These are phyloP conservation scores for Salix arbutifolia DNA, from an alignment of 345 rosid genomes.

Conservation along the genomic window DNA sequence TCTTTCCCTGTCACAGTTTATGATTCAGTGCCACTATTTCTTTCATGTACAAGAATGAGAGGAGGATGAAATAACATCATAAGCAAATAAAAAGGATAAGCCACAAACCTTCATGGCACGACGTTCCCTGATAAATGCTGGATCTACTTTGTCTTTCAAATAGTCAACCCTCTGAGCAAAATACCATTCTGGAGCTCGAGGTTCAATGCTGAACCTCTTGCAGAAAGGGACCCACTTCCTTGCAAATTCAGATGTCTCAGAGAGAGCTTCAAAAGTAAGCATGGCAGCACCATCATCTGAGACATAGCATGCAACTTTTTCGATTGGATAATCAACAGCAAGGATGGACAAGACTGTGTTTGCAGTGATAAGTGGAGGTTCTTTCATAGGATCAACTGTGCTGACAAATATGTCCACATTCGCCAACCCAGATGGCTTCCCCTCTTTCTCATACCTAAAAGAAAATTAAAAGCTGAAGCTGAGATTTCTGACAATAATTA, in stretches of 20 bases:
- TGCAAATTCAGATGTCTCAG: slow-evolving; percentile 88
- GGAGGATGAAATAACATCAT: not conserved
- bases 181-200: slow-evolving; percentile 93
- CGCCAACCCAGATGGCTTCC: slow-evolving; percentile 63
- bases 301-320: slow-evolving; percentile 86
- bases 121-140: slow-evolving; percentile 68
- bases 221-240: slow-evolving; percentile 94
- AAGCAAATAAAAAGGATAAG: not conserved
- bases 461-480: not conserved
- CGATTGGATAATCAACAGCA: slow-evolving; percentile 82
- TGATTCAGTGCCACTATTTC: not conserved
- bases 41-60: not conserved
- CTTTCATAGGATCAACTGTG: slow-evolving; percentile 90
- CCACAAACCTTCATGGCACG: slow-evolving; percentile 76
- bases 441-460: slow-evolving; percentile 73
- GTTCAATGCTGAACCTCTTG: slow-evolving; percentile 71
- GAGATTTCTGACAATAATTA: not conserved
- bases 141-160: slow-evolving; percentile 64
- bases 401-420: slow-evolving; percentile 74
- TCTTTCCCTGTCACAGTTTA: not conserved
- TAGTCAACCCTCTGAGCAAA: slow-evolving; percentile 75
- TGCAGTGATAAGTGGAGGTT: slow-evolving; percentile 90
- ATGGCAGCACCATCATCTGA: slow-evolving; percentile 97
- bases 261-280: slow-evolving; percentile 92
- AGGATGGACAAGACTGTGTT: slow-evolving; percentile 92